phyloP scores from a whole-genome alignment of 2,329 filamentous ascomycete genomes.

The Ilyonectria robusta region DNA sequence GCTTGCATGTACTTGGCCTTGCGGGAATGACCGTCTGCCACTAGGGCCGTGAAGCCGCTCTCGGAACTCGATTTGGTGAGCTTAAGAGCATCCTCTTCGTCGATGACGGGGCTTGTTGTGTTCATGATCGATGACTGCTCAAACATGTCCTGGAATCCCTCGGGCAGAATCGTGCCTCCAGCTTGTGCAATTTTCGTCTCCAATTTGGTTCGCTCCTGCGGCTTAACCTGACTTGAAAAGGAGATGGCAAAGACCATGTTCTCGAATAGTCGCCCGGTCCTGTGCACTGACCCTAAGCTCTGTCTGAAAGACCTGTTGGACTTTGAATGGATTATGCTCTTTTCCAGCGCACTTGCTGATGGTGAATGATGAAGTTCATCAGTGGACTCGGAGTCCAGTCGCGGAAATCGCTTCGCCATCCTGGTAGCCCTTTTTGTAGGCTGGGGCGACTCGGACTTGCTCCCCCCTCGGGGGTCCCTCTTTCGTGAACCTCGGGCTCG shows the following conservation, averaged over 20 bases:
- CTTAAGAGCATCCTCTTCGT: constrained; percentile 57
- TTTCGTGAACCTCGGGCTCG: constrained; percentile 38
- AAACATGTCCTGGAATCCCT: constrained; percentile 88
- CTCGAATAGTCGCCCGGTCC: constrained; percentile 69
- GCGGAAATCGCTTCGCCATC: constrained; percentile 43
- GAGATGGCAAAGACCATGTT: constrained; percentile 93
- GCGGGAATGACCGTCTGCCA: constrained; percentile 88
- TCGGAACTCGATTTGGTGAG: constrained; percentile 67
- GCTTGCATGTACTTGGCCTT: constrained; percentile 96
- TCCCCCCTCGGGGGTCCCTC: constrained; percentile 31
- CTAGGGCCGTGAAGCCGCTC: constrained; percentile 85
- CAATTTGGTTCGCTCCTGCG: constrained; percentile 61
- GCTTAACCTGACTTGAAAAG: constrained; percentile 66
- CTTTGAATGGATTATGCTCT: constrained; percentile 52
- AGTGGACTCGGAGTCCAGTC: constrained; percentile 60
- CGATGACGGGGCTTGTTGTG: constrained; percentile 49
- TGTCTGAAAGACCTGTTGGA: constrained; percentile 46
- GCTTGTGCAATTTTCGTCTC: constrained; percentile 75
- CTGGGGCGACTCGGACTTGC: constrained; percentile 49
- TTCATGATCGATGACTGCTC: constrained; percentile 59
- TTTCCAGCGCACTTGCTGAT: constrained; percentile 54
- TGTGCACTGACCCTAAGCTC: constrained; percentile 45
- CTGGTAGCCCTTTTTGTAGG: constrained; percentile 38
- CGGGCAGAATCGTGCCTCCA: constrained; percentile 79
- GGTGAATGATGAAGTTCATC: constrained; percentile 64